Percentiles rank a stretch among this genome's conserved stretches.
These are phyloP conservation scores for Boeremia exigua DNA, from an alignment of 2,329 filamentous ascomycete genomes.

Conservation along the genomic window DNA sequence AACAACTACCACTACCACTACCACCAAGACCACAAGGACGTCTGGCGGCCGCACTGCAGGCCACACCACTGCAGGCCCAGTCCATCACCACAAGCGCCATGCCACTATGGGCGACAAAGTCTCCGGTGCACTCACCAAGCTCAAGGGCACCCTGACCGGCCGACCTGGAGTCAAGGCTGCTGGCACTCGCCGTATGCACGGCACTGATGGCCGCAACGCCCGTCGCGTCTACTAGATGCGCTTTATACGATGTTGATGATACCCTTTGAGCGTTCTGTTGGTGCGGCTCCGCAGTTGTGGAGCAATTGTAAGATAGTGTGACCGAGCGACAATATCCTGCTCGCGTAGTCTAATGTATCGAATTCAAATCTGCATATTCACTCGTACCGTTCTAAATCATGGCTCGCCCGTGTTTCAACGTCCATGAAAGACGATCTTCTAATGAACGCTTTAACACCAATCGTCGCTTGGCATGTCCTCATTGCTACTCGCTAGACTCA, in stretches of 20 bases:
- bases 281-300: not conserved
- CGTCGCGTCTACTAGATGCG: constrained; percentile 35
- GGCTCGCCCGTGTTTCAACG: no score
- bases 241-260: not conserved
- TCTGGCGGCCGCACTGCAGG: constrained; percentile 40
- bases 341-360: no score
- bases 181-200: constrained; percentile 74
- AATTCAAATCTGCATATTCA: no score
- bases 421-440: no score
- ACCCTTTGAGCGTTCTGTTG: constrained; percentile 9
- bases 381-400: no score
- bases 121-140: constrained; percentile 74
- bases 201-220: constrained; percentile 71
- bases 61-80: constrained; percentile 34
- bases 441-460: no score
- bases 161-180: constrained; percentile 77
- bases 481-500: no score
- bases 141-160: constrained; percentile 72
- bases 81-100: constrained; percentile 70
- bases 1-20: constrained; percentile 47
- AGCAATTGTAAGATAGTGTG: not conserved
- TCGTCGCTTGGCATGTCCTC: no score
- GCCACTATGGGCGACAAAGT: constrained; percentile 77
- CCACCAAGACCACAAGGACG: constrained; percentile 52
- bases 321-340: not conserved